These are phyloP conservation scores for Leccinum subtestaceum DNA, from an alignment of 768 basidiomycete species.

Conservation along the genomic window DNA sequence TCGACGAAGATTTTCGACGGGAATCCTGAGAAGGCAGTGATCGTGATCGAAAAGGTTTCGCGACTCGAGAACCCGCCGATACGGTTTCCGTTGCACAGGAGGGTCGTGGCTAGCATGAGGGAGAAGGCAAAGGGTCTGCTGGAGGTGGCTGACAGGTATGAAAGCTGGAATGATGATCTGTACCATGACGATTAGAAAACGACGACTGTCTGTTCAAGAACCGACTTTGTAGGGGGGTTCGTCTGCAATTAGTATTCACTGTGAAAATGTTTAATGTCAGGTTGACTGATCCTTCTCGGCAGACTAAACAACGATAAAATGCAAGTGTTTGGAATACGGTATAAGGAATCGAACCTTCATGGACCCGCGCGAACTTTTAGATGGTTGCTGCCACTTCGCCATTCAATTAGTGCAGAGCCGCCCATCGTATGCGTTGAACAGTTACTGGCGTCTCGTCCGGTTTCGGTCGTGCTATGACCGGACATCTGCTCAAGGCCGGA, in stretches of 20 bases:
- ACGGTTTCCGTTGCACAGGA: slow-evolving; percentile 15
- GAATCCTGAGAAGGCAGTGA: slow-evolving; percentile 10
- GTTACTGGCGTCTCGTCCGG: slow-evolving; percentile 32
- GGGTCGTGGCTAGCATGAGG: slow-evolving; percentile 4
- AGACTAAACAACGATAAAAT: background rate
- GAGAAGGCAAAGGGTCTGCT: slow-evolving; percentile 14
- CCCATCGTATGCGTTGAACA: background rate
- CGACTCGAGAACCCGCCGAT: slow-evolving; percentile 15
- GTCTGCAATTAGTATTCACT: slow-evolving; percentile 12
- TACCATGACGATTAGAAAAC: slow-evolving; percentile 5
- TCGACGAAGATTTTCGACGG: background rate
- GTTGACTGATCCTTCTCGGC: background rate
- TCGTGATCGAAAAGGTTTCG: slow-evolving; percentile 16
- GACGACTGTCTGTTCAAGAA: too few species aligned
- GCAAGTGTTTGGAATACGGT: too few species aligned
- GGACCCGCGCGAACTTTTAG: too few species aligned
- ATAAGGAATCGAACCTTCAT: too few species aligned
- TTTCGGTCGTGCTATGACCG: slow-evolving; percentile 33
- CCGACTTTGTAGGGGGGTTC: background rate
- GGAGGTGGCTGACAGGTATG: slow-evolving; percentile 10
- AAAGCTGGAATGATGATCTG: slow-evolving; percentile 18
- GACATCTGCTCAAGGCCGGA: slow-evolving; percentile 28
- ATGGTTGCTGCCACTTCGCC: too few species aligned
- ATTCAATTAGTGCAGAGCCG: background rate
- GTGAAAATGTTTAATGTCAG: background rate